Conservation (phyloP, 2,329 filamentous ascomycete species). For the Dactylellina parvicollis region DNA sequence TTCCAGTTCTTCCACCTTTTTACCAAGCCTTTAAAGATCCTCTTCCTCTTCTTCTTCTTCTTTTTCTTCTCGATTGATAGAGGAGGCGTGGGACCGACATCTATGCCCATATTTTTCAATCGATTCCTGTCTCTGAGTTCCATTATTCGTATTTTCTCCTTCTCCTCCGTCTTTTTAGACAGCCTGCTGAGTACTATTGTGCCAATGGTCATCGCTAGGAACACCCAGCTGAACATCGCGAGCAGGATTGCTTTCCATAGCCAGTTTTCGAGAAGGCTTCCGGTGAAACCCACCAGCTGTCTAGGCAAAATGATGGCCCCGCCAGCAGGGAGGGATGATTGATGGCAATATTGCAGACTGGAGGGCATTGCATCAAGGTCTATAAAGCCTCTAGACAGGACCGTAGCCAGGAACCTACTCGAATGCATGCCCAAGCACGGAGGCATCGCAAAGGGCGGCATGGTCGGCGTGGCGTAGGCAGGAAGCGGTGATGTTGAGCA, state of each 20-base stretch:
- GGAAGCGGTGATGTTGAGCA: too few species aligned
- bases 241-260: conserved; percentile 11
- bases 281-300: background rate
- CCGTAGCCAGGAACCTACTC: background rate
- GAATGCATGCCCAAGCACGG: background rate
- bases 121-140: conserved; percentile 6
- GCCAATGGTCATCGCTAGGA: conserved; percentile 7
- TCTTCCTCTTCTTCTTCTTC: conserved; percentile 40
- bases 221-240: conserved; percentile 1
- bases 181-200: background rate
- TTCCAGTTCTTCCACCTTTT: background rate
- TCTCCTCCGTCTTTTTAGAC: background rate
- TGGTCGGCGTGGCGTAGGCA: background rate
- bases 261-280: conserved; percentile 8
- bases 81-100: background rate
- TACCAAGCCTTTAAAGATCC: conserved; percentile 37
- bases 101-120: background rate
- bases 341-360: background rate
- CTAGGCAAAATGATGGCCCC: background rate
- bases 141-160: conserved; percentile 5
- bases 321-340: background rate
- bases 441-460: background rate
- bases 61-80: background rate
- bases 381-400: too few species aligned
- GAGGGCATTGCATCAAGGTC: background rate